phyloP scores from a whole-genome alignment of 1,284 basidiomycete species.

The Ganoderma lucidum region DNA sequence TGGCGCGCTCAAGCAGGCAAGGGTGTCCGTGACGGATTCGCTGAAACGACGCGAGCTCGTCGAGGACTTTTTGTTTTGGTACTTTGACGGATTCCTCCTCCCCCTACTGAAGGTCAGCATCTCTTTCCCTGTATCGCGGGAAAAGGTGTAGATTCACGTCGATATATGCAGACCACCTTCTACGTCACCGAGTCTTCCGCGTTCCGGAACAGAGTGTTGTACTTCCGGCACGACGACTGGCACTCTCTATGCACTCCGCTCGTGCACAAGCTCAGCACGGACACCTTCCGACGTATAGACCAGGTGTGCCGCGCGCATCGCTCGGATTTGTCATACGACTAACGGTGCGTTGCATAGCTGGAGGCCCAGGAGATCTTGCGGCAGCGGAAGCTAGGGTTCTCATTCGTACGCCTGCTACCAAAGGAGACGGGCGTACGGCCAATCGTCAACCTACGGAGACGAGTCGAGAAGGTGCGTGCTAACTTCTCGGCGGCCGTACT shows the following conservation, averaged over 20 bases:
- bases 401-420: conserved; percentile 89
- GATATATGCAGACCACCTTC: conserved; percentile 78
- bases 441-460: conserved; percentile 90
- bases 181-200: conserved; percentile 94
- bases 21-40: conserved; percentile 72
- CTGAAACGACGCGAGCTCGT: conserved; percentile 80
- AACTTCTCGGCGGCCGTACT: too few species aligned
- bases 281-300: conserved; percentile 71
- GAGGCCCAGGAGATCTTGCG: conserved; percentile 72
- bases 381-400: conserved; percentile 80
- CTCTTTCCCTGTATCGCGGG: background rate
- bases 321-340: background rate
- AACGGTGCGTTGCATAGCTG: conserved; percentile 45
- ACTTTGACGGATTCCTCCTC: conserved; percentile 88
- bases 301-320: conserved; percentile 49
- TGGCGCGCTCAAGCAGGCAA: conserved; percentile 47
- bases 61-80: conserved; percentile 91
- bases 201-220: conserved; percentile 88
- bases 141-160: background rate
- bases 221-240: conserved; percentile 98
- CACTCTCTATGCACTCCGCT: conserved; percentile 83
- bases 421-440: conserved; percentile 96
- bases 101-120: conserved; percentile 77
- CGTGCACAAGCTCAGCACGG: conserved; percentile 70
- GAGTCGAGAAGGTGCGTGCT: conserved; percentile 46